Percentiles rank a stretch among this genome's conserved stretches.
phyloP scores from a whole-genome alignment of 2,329 filamentous ascomycete species.

The Hypocreales sp. region DNA sequence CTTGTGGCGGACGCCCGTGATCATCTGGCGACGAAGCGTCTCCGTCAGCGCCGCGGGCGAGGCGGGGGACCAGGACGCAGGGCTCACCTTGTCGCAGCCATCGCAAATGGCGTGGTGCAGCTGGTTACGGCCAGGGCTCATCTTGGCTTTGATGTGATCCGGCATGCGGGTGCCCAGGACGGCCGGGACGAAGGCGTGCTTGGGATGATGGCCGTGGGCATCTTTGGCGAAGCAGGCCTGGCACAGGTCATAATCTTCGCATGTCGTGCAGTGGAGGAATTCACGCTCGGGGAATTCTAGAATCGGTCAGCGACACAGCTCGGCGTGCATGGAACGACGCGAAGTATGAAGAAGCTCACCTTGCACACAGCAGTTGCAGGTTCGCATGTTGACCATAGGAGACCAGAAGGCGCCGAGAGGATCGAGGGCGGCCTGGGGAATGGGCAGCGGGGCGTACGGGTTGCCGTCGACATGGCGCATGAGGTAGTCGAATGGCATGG shows the following conservation, averaged over 20 bases:
- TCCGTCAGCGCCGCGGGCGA: too few species aligned
- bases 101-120: constrained; percentile 86
- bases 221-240: constrained; percentile 60
- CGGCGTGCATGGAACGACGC: too few species aligned
- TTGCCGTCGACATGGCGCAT: background rate
- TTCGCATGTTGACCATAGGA: constrained; percentile 31
- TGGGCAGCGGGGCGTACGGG: too few species aligned
- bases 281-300: constrained; percentile 56
- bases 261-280: constrained; percentile 73
- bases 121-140: constrained; percentile 65
- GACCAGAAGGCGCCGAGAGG: constrained; percentile 7
- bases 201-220: constrained; percentile 81
- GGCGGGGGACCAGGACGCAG: too few species aligned
- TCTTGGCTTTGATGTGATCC: constrained; percentile 46
- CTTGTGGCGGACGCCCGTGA: constrained; percentile 85
- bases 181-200: constrained; percentile 61
- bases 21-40: constrained; percentile 16
- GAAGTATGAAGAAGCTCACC: constrained; percentile 12
- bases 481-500: background rate
- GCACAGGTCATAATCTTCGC: constrained; percentile 89
- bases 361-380: constrained; percentile 51
- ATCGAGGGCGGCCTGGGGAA: constrained; percentile 6
- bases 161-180: constrained; percentile 47
- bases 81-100: constrained; percentile 53
- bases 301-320: constrained; percentile 6